Base-by-base conservation (phyloP, 345 rosid genomes). In the Brassica cretica region DNA sequence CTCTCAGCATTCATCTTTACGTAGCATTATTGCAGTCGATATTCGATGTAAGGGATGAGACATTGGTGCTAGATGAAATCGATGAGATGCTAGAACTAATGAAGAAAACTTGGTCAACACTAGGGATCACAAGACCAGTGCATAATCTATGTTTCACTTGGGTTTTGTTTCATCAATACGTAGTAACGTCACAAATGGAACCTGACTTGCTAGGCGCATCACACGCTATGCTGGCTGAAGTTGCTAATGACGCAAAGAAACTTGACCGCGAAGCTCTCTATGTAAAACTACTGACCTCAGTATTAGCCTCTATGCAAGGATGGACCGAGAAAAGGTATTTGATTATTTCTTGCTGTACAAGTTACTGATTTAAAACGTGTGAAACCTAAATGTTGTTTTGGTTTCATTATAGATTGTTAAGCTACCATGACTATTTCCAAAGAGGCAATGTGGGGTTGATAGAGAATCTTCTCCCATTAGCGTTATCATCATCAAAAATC, bases 101-200 rank as follows among this genome's bases (percentile, higher is more conserved):
- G 84, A 94, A 89, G 85, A 94, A 93, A 80, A 93, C 99, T 5
- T 94, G 99, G 99, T 79, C 90, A 9, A 91, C 90, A 18, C 68
- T 93, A 39, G 98, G 96, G 64, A 91, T 94, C 82, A 88, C 82
- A 46, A 66, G 88, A 73, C 82, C 89, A 0, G 80, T 91, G 6
- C 99, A 94, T 79, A 93, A 89, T 59, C 49, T 88, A 5, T 93
- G 96, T 77, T 88, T 93, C 80, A 85, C 97, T 1, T 93, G 99
- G 99, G 91, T 93, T 70, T 83, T 93, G 63, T 93, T 94, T 83
- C 87, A 89, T 18, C 98, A 89, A n/a, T 91, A 93, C 16, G 90
- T 91, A 0, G 70, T 49, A 16, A 93, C 97, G 5, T 74, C 83
- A 3, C 93, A 91, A 41, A 65, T 84, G 53, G 98, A 94, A 73